Percentiles rank a stretch among this genome's conserved stretches.
phyloP scores from a whole-genome alignment of 257 asterid genomes.

The Asclepias syriaca region DNA sequence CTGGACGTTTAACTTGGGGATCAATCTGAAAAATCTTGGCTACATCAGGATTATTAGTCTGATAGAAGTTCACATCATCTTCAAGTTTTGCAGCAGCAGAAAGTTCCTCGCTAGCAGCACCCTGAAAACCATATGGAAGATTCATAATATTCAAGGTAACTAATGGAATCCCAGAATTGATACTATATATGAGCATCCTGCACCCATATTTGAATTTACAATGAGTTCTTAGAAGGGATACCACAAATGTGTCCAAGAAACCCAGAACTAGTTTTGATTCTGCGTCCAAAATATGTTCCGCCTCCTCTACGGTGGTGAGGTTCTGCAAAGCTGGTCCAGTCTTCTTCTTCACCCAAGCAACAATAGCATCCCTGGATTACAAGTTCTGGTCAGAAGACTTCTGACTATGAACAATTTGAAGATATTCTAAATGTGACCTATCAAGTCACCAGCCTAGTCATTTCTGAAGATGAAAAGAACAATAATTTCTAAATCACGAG shows the following conservation, averaged over 20 bases:
- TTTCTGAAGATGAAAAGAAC: no score
- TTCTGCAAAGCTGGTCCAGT: constrained; percentile 70
- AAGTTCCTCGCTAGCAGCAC: constrained; percentile 65
- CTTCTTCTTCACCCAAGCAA: constrained; percentile 91
- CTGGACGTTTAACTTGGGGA: constrained; percentile 69
- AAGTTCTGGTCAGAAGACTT: constrained; percentile 7
- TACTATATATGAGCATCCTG: background rate
- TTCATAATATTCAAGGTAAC: background rate
- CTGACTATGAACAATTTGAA: background rate
- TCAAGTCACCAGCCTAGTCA: no score
- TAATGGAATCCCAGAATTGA: background rate
- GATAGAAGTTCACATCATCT: constrained; percentile 80
- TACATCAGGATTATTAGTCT: constrained; percentile 61
- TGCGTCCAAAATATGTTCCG: constrained; percentile 60
- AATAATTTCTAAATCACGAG: no score
- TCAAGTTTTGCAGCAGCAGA: constrained; percentile 79
- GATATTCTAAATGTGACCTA: background rate
- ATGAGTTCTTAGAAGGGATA: constrained; percentile 16
- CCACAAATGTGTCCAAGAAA: constrained; percentile 69
- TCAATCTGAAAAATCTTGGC: constrained; percentile 83
- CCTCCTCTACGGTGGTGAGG: constrained; percentile 78
- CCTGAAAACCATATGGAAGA: constrained; percentile 37
- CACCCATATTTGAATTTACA: background rate
- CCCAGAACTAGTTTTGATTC: constrained; percentile 68
- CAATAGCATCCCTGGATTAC: constrained; percentile 62